These are phyloP conservation scores for Moniliophthora roreri DNA, from an alignment of 1,284 basidiomycete genomes.

Conservation along the genomic window DNA sequence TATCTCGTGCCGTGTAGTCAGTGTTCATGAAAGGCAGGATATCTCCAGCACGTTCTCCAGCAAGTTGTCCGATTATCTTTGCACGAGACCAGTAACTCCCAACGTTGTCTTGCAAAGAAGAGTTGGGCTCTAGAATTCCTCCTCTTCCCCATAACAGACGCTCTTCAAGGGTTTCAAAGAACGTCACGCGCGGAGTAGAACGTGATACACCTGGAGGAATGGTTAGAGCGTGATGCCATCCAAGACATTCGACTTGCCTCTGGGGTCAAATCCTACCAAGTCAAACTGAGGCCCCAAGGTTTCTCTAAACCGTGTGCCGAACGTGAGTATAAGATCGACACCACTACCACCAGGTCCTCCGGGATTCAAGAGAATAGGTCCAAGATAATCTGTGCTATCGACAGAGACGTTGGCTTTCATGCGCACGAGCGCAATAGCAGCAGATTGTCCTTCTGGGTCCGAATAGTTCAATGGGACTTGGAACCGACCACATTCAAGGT, in stretches of 20 bases:
- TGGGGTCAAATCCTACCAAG: too few relatives aligned
- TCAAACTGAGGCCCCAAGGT: too few relatives aligned
- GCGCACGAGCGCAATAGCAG: conserved; percentile 36
- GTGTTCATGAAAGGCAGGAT: conserved; percentile 40
- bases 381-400: conserved; percentile 33
- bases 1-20: conserved; percentile 45
- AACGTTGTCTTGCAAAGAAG: conserved; percentile 24
- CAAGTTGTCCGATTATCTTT: conserved; percentile 28
- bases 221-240: too few relatives aligned
- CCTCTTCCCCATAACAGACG: neutral
- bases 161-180: conserved; percentile 24
- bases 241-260: conserved; percentile 20
- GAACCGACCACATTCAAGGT: too few relatives aligned
- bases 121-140: conserved; percentile 15
- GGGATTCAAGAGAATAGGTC: conserved; percentile 50
- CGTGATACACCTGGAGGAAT: conserved; percentile 27
- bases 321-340: conserved; percentile 28
- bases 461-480: conserved; percentile 41
- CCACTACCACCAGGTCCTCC: conserved; percentile 53
- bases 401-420: conserved; percentile 22
- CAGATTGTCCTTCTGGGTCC: conserved; percentile 25
- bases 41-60: conserved; percentile 29
- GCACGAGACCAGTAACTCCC: conserved; percentile 26
- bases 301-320: too few relatives aligned
- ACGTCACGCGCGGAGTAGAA: conserved; percentile 32